Base-by-base conservation (phyloP, 2,329 filamentous ascomycete genomes). In the Verticillium dahliae region DNA sequence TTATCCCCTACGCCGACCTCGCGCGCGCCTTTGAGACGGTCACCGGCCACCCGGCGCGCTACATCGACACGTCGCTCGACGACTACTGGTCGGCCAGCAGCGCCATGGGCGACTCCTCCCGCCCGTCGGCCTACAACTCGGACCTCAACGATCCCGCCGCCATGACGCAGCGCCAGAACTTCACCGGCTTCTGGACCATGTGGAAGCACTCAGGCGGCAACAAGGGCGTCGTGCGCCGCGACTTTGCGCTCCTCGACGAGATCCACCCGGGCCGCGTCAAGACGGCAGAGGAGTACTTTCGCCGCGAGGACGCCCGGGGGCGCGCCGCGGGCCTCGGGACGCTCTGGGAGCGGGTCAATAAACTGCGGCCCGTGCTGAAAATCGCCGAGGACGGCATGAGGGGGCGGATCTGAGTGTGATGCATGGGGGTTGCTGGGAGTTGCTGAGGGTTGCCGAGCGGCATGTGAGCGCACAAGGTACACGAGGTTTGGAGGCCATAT, bases 241-340 rank as follows among this genome's bases (percentile, higher is more conserved):
- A 85, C 66, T 83, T 82, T 66, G 70, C 66, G 14, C 63, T 84
- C 18, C 68, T 85, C 52, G 81, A 84, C 66, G 74, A 80, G 69
- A 84, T 85, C 57, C 74, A 80, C 66, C 81, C 82, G 0, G 67
- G 67, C 1, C 72, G 82, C n/a, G 78, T 82, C 61, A 76, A 69
- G 66, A 79, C 70, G 38, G 78, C 75, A 0, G 79, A 81, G 66
- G 76, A 84, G 63, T 85, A 78, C 73, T 79, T 84, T 56, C 63
- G 69, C 3, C 67, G 65, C 7, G 74, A 79, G 65, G 72, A 79
- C 37, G 67, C 76, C 56, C 74, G 69, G 66, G 69, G 69, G 0
- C 57, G 64, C 54, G 56, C 62, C 39, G 34, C 62, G 14, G 72
- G 72, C 0, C 45, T 67, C 11, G 73, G 70, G 1, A 62, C 61